phyloP scores from a whole-genome alignment of 495 filamentous ascomycete species.

The Hypomontagnella submonticulosa region DNA sequence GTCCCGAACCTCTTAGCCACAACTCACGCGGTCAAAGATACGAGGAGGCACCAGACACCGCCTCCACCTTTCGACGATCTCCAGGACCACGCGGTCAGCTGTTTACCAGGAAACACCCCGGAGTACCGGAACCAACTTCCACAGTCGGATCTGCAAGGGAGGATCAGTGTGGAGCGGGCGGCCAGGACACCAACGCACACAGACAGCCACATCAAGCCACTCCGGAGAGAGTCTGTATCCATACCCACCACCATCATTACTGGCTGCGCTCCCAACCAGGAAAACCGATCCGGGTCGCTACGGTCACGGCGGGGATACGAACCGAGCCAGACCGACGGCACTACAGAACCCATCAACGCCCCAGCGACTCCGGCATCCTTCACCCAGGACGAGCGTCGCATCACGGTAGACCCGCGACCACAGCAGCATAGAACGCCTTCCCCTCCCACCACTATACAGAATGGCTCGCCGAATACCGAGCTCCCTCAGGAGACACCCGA shows the following conservation, averaged over 20 bases:
- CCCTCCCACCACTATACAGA: conserved; percentile 51
- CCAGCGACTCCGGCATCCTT: conserved; percentile 18
- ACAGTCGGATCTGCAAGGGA: conserved; percentile 16
- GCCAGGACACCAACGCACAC: conserved; percentile 1
- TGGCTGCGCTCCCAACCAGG: conserved; percentile 56
- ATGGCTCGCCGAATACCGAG: conserved; percentile 49
- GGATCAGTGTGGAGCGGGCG: conserved; percentile 22
- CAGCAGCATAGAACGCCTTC: conserved; percentile 47
- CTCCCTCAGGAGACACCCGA: conserved; percentile 40
- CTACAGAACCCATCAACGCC: conserved; percentile 10
- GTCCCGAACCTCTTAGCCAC: conserved; percentile 33
- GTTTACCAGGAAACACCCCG: conserved; percentile 19
- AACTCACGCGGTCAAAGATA: conserved; percentile 23
- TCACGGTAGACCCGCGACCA: conserved; percentile 13
- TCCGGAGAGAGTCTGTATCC: conserved; percentile 55
- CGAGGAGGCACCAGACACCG: conserved; percentile 34
- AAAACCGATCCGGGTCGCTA: conserved; percentile 29
- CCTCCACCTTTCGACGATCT: conserved; percentile 41
- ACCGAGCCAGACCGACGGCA: conserved; percentile 18
- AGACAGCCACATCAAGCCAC: conserved; percentile 15
- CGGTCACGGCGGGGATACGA: conserved; percentile 8
- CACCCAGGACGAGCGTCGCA: conserved; percentile 30
- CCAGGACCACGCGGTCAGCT: conserved; percentile 33
- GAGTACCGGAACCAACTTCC: conserved; percentile 19
- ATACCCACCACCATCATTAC: conserved; percentile 68